A percentile compares a stretch with the other conserved stretches of the same genome.
These are phyloP conservation scores for Alternaria ethzedia DNA, from an alignment of 2,329 filamentous ascomycete genomes.

Conservation along the genomic window DNA sequence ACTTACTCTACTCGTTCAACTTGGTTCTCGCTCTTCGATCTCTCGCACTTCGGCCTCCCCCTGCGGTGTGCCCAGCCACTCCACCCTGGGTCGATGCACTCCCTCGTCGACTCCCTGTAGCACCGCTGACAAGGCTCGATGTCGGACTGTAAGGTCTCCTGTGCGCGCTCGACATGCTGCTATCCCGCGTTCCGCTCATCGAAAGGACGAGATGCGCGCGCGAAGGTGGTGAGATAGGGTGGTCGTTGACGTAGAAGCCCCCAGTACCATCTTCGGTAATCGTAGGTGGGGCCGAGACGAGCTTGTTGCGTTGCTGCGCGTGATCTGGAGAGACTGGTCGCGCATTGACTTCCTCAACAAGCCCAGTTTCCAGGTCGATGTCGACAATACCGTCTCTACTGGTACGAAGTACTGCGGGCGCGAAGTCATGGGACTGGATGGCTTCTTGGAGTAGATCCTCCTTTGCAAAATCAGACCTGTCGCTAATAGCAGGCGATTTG, in stretches of 20 bases:
- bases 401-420: slow-evolving; percentile 2
- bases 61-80: slow-evolving; percentile 4
- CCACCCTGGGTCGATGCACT: slow-evolving; percentile 1
- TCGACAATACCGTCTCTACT: neutral
- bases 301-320: neutral
- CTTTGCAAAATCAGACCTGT: slow-evolving; percentile 14
- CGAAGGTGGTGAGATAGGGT: slow-evolving; percentile 18
- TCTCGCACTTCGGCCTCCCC: slow-evolving; percentile 33
- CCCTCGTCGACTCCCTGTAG: neutral
- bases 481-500: slow-evolving; percentile 9
- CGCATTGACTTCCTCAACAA: neutral
- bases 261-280: slow-evolving; percentile 21
- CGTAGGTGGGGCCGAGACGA: neutral
- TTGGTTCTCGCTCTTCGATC: slow-evolving; percentile 30
- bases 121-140: slow-evolving; percentile 7
- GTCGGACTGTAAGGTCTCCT: slow-evolving; percentile 12
- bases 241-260: slow-evolving; percentile 21
- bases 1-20: slow-evolving; percentile 1
- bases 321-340: slow-evolving; percentile 10
- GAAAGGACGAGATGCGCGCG: slow-evolving; percentile 12
- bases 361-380: slow-evolving; percentile 19
- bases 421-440: slow-evolving; percentile 25
- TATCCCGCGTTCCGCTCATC: slow-evolving; percentile 14
- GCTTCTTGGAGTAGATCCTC: slow-evolving; percentile 13
- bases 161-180: slow-evolving; percentile 14